phyloP scores from a whole-genome alignment of 2,329 filamentous ascomycete genomes.

The Colletotrichum nymphaeae region DNA sequence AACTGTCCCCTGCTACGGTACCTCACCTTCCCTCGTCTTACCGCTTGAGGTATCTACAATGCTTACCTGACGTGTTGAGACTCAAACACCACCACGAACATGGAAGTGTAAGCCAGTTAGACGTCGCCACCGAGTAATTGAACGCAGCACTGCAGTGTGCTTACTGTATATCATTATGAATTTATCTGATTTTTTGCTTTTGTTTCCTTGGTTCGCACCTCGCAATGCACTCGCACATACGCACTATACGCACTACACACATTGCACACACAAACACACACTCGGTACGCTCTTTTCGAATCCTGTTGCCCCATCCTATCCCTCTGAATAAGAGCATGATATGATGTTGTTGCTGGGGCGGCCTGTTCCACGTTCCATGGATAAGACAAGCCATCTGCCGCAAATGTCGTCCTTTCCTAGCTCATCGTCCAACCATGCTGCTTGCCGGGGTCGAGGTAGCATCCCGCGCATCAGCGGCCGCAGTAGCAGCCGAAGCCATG shows the following conservation, averaged over 20 bases:
- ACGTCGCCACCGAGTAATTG: too few species aligned
- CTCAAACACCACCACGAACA: too few species aligned
- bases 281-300: neutral
- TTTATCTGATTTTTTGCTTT: neutral
- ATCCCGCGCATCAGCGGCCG: constrained; percentile 41
- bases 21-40: too few species aligned
- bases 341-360: neutral
- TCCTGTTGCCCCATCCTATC: neutral
- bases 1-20: neutral
- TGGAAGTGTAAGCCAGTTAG: too few species aligned
- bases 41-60: too few species aligned
- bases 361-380: neutral
- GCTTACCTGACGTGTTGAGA: too few species aligned
- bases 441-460: constrained; percentile 13
- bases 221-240: neutral
- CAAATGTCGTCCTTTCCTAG: neutral
- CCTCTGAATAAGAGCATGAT: neutral
- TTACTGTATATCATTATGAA: constrained; percentile 1
- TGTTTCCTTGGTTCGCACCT: neutral
- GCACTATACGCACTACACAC: neutral
- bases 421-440: constrained; percentile 26
- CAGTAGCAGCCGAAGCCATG: constrained; percentile 48
- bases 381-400: neutral
- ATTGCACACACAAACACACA: constrained; percentile 3
- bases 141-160: neutral